These are phyloP conservation scores for Nakazawaea anatomiae DNA, from an alignment of 805 yeast species.

Conservation along the genomic window DNA sequence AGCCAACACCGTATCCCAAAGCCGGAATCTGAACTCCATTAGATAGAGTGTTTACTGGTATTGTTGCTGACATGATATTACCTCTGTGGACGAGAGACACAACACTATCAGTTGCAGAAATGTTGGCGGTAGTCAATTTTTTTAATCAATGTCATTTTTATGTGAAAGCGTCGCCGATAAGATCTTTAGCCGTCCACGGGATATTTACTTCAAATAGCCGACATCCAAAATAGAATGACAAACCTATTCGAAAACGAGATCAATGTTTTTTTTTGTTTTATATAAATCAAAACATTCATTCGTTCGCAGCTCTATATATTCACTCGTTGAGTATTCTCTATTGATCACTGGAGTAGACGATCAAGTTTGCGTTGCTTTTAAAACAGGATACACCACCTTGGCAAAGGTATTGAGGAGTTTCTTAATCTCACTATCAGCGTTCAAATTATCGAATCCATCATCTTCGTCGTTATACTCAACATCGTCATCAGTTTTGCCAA, in stretches of 20 bases:
- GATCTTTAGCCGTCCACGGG: no score
- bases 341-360: background rate
- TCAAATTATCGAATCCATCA: conserved; percentile 5
- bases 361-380: background rate
- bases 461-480: conserved; percentile 8
- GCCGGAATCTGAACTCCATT: conserved; percentile 57
- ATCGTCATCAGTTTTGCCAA: conserved; percentile 1
- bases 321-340: no score
- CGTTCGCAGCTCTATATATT: no score
- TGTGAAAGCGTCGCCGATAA: no score
- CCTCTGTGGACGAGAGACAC: background rate
- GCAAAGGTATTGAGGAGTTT: conserved; percentile 1
- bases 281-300: no score
- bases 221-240: no score
- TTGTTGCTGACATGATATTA: background rate
- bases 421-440: conserved; percentile 2
- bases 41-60: conserved; percentile 34
- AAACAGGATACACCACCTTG: background rate
- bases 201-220: no score
- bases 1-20: conserved; percentile 64
- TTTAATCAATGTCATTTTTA: no score
- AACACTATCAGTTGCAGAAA: no score
- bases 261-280: no score
- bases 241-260: no score
- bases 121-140: no score